Conservation (phyloP, 768 basidiomycete species). For the Calvatia gigantea region DNA sequence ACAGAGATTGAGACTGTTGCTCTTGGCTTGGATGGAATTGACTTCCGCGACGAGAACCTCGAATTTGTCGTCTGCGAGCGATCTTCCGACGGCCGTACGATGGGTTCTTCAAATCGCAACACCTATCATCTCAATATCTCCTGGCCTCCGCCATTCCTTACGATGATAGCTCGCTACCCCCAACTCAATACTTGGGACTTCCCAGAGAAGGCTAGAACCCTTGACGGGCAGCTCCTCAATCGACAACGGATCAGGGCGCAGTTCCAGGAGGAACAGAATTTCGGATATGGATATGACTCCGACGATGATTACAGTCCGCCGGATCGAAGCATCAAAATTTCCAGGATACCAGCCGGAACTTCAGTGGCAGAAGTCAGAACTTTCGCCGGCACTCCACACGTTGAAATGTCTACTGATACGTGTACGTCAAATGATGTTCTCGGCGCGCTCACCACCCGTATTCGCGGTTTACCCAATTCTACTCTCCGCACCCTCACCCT, state of each 20-base stretch:
- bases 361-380: not conserved
- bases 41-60: conserved; percentile 41
- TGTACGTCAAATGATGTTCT: conserved; percentile 5
- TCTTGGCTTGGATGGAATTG: conserved; percentile 41
- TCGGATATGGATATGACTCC: conserved; percentile 19
- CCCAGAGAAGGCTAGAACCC: conserved; percentile 26
- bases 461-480: not conserved
- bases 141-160: conserved; percentile 45
- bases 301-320: not conserved
- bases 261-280: conserved; percentile 42
- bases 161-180: conserved; percentile 42
- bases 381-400: not conserved
- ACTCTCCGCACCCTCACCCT: conserved; percentile 5
- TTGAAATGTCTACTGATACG: not conserved
- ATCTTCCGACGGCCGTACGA: conserved; percentile 31
- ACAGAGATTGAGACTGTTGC: conserved; percentile 39
- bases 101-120: conserved; percentile 33
- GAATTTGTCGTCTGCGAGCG: conserved; percentile 39
- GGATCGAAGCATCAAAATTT: not conserved
- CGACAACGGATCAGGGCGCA: conserved; percentile 45
- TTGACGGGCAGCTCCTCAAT: conserved; percentile 33
- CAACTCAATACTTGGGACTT: conserved; percentile 25
- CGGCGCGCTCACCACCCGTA: conserved; percentile 7
- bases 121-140: conserved; percentile 42
- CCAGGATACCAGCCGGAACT: conserved; percentile 3